These are phyloP conservation scores for Inga laurina DNA, from an alignment of 306 rosid genomes.

Conservation along the genomic window DNA sequence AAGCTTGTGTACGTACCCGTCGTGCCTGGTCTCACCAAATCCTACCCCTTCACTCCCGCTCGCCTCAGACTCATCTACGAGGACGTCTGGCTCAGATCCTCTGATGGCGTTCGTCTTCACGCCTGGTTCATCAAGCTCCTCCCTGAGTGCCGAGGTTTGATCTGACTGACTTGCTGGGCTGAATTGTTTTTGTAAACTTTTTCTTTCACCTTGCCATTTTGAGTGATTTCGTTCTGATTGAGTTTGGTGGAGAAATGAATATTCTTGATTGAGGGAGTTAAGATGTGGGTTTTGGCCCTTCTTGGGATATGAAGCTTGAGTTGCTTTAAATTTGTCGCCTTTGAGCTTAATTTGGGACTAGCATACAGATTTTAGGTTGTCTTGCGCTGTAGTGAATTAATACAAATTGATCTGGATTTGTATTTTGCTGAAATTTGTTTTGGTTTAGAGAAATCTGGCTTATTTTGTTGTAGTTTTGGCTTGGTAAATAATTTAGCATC, in stretches of 20 bases:
- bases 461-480: not conserved
- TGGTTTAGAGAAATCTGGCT: not conserved
- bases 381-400: not conserved
- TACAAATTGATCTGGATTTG: not conserved
- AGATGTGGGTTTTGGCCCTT: constrained; percentile 12
- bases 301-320: not conserved
- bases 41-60: constrained; percentile 79
- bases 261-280: constrained; percentile 1
- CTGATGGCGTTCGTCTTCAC: constrained; percentile 94
- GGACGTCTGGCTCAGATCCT: constrained; percentile 85
- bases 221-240: not conserved
- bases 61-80: constrained; percentile 84
- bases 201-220: not conserved
- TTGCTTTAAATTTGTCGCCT: constrained; percentile 2
- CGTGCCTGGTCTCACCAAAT: constrained; percentile 83
- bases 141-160: constrained; percentile 79
- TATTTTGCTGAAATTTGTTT: not conserved
- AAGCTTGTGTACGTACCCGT: constrained; percentile 90
- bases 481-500: not conserved
- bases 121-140: constrained; percentile 98
- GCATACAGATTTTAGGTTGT: not conserved
- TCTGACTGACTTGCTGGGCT: constrained; percentile 6
- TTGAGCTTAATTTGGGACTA: constrained; percentile 8
- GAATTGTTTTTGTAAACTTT: not conserved
- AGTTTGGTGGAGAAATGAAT: not conserved